Base-by-base conservation (phyloP, 768 basidiomycete species). In the Macrolepiota albuminosa region DNA sequence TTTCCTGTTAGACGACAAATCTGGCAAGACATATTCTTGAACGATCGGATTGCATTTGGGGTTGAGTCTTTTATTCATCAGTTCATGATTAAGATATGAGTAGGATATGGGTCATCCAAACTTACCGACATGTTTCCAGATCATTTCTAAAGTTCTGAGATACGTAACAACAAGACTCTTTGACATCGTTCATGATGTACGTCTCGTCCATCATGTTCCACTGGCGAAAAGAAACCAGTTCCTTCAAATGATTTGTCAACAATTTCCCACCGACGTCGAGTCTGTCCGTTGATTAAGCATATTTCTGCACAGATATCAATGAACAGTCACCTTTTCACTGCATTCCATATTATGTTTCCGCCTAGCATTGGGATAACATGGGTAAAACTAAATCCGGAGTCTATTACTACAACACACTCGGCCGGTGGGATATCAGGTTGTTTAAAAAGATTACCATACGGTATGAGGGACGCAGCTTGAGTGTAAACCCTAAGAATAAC, bases 121-220 rank as follows among this genome's bases (percentile, higher is more conserved):
- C 89, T 66, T 68, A 95, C 95, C 87, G 85, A 76, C 88, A 91
- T 8, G 73, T 73, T 72, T 94, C 89, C 58, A 93, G 75, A 72
- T 97, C 94, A 50, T 71, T 69, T 60, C 78, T 79, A 76, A 90
- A 95, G 67, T 86, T 75, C 21, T 76, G 76, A 13, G 92, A 86
- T 57, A 96, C 88, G 72, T 88, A 97, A 73, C 93, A 95, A 70
- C 93, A 95, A 16, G 83, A 72, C 72, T 98, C 94, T 72, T 96
- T 95, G 67, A 93, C 89, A 67, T 89, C 83, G 75, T 96, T 95
- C 79, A 97, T 88, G 69, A 98, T 90, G 71, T 89, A 85, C 2
- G 93, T 95, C 71, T 98, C 89, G 68, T 97, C 94, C 87, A 95
- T 95, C 91, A 98, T 93, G 72, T 98, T 93, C 91, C 93, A 98